Conservation (phyloP, 108 stramenopile species). For the Conticribra weissflogii region DNA sequence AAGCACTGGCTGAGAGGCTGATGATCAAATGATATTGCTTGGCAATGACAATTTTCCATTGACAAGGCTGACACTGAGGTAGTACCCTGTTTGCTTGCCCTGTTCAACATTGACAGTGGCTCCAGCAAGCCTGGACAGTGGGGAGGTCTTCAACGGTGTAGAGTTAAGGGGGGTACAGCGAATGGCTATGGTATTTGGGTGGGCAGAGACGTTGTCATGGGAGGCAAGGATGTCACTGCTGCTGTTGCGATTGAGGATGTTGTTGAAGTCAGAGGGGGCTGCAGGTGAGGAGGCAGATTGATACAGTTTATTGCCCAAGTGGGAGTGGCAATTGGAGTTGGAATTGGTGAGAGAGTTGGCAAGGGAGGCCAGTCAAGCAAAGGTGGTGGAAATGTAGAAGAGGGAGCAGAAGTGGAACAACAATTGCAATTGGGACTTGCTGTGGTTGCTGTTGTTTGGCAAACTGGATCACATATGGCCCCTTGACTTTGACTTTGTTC, state of each 20-base stretch:
- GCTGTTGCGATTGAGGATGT: constrained; percentile 16
- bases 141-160: constrained; percentile 63
- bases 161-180: constrained; percentile 82
- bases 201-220: constrained; percentile 53
- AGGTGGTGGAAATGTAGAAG: too few species aligned
- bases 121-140: too few species aligned
- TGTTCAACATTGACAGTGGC: too few species aligned
- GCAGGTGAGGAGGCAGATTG: constrained; percentile 9
- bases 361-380: too few species aligned
- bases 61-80: background rate
- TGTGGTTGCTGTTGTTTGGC: too few species aligned
- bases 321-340: background rate
- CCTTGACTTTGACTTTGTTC: too few species aligned
- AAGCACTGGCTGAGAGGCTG: too few species aligned
- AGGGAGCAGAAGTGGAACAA: too few species aligned
- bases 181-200: constrained; percentile 71
- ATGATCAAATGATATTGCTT: too few species aligned
- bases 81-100: constrained; percentile 23
- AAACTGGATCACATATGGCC: too few species aligned
- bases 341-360: background rate
- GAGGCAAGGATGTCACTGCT: constrained; percentile 64
- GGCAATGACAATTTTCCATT: too few species aligned
- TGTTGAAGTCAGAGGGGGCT: constrained; percentile 29
- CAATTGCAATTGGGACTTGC: too few species aligned
- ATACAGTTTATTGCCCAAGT: background rate